Evolutionary conservation across 139 green algal species (phyloP).

Genomic region (Ettlia oleoabundans): DNA sequence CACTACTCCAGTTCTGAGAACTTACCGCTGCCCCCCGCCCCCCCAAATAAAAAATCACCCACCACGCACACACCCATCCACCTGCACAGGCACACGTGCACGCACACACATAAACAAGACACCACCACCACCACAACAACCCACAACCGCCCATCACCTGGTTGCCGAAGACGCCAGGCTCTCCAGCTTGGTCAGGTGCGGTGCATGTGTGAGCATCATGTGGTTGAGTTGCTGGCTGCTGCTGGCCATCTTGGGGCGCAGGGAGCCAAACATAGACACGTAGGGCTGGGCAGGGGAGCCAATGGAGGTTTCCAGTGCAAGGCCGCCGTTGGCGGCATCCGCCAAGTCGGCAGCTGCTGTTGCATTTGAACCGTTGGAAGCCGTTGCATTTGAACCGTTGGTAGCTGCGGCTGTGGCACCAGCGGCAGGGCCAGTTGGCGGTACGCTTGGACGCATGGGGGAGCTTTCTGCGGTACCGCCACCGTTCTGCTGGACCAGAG

Average conservation of each 20-base stretch:
- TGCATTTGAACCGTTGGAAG: not conserved
- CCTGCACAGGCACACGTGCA: too few species aligned
- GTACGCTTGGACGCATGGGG: too few species aligned
- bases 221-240: constrained; percentile 7
- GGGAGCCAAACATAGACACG: constrained; percentile 7
- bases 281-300: not conserved
- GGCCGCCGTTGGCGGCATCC: not conserved
- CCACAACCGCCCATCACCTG: constrained; percentile 28
- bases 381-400: not conserved
- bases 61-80: too few species aligned
- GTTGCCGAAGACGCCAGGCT: constrained; percentile 85
- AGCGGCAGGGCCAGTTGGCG: not conserved
- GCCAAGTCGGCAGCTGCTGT: not conserved
- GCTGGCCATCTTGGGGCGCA: not conserved
- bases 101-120: too few species aligned
- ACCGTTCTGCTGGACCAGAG: too few species aligned
- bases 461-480: too few species aligned
- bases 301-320: not conserved
- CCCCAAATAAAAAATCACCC: too few species aligned
- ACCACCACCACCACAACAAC: not conserved
- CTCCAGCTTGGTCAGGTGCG: constrained; percentile 61
- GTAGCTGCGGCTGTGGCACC: not conserved
- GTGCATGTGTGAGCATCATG: constrained; percentile 12
- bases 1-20: too few species aligned
- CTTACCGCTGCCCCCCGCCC: too few species aligned